Conservation (phyloP, 306 rosid species). For the Trifolium pratense region DNA sequence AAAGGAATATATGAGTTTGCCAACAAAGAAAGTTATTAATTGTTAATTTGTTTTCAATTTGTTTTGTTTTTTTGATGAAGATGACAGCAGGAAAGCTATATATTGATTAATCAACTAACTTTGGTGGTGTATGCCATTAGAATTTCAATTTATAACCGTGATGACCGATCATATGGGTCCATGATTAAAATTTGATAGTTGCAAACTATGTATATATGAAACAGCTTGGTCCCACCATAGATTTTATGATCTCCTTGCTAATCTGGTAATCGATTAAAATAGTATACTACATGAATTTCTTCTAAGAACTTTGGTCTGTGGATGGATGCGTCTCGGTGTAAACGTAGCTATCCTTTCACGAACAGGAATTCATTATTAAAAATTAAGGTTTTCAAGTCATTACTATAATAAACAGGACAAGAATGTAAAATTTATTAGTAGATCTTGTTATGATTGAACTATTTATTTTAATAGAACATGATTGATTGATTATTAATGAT, state of each 20-base stretch:
- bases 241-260: slow-evolving; percentile 53
- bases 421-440: background rate
- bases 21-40: no score
- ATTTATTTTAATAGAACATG: background rate
- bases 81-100: no score
- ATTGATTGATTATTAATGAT: background rate
- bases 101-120: background rate
- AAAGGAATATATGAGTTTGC: no score
- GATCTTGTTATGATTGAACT: background rate
- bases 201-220: slow-evolving; percentile 29
- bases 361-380: background rate
- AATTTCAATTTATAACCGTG: background rate
- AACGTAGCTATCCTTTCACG: background rate
- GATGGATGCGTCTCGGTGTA: background rate
- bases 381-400: background rate
- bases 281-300: slow-evolving; percentile 2
- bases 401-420: background rate
- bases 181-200: slow-evolving; percentile 25
- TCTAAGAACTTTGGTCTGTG: background rate
- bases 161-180: slow-evolving; percentile 23
- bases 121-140: background rate
- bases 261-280: slow-evolving; percentile 33
- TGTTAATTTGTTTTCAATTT: no score
- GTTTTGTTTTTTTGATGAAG: no score
- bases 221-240: slow-evolving; percentile 51